Conservation (phyloP, 257 asterid species). For the Marsdenia floribunda region DNA sequence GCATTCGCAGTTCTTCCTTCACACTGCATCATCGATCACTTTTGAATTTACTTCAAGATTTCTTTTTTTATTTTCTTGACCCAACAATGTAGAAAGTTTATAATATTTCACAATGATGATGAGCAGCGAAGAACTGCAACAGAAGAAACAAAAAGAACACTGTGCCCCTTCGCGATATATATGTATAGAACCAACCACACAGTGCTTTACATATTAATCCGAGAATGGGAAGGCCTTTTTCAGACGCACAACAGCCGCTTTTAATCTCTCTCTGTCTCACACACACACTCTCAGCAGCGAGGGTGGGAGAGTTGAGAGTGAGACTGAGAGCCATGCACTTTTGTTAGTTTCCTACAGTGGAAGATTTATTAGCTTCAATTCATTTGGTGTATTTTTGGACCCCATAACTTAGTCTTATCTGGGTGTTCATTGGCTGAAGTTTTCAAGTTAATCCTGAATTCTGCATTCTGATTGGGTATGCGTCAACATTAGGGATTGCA, state of each 20-base stretch:
- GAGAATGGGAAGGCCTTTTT: background rate
- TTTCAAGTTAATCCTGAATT: conserved; percentile 32
- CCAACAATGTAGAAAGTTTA: background rate
- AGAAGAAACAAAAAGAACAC: background rate
- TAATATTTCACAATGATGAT: background rate
- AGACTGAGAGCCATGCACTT: conserved; percentile 18
- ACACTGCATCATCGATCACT: conserved; percentile 19
- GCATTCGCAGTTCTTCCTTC: conserved; percentile 46
- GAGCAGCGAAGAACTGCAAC: background rate
- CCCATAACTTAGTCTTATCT: conserved; percentile 32
- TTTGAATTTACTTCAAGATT: background rate
- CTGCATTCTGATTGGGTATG: conserved; percentile 40
- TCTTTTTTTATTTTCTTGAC: too few relatives aligned
- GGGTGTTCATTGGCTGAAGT: conserved; percentile 40
- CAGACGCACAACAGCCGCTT: conserved; percentile 13
- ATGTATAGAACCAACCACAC: background rate
- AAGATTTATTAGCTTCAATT: conserved; percentile 16
- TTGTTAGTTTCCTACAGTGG: conserved; percentile 14
- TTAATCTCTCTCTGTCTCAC: conserved; percentile 1
- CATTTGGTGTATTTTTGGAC: conserved; percentile 11
- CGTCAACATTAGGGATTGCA: conserved; percentile 38
- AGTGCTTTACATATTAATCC: too few relatives aligned
- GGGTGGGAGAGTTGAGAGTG: background rate
- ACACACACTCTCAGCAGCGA: background rate
- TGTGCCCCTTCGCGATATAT: background rate